phyloP scores from a whole-genome alignment of 768 basidiomycete genomes.

The Suillus cothurnatus region DNA sequence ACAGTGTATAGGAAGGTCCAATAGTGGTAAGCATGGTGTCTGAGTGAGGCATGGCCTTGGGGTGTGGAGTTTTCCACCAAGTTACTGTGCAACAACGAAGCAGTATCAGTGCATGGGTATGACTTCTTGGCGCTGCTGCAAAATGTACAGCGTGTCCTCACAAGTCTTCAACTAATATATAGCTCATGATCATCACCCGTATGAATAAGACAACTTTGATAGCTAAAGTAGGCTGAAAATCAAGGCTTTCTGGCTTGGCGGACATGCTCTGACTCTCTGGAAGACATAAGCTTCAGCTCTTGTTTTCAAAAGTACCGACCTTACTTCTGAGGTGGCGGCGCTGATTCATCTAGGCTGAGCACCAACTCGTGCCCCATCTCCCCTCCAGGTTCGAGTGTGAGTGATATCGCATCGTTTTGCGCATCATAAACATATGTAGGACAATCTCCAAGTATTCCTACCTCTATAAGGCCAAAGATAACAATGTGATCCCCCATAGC shows the following conservation, averaged over 20 bases:
- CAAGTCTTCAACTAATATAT: not conserved
- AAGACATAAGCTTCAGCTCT: not conserved
- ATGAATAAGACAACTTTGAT: not conserved
- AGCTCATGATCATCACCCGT: not conserved
- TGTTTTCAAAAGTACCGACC: not conserved
- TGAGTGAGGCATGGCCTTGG: too few relatives aligned
- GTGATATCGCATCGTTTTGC: not conserved
- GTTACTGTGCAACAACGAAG: too few relatives aligned
- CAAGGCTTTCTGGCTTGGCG: not conserved
- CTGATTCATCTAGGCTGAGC: not conserved
- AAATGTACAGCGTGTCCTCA: not conserved
- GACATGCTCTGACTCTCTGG: not conserved
- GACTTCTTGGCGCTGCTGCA: not conserved
- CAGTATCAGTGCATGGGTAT: too few relatives aligned
- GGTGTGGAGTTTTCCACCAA: too few relatives aligned
- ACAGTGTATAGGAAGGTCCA: too few relatives aligned
- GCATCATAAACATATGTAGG: not conserved
- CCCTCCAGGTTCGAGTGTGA: not conserved
- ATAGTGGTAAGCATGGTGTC: too few relatives aligned
- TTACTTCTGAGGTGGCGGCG: not conserved
- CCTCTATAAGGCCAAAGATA: not conserved
- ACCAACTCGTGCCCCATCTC: not conserved
- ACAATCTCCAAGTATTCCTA: not conserved
- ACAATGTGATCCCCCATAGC: not conserved
- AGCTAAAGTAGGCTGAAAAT: too few relatives aligned